phyloP scores from a whole-genome alignment of 2,329 filamentous ascomycete species.

The Colletotrichum acutatum region DNA sequence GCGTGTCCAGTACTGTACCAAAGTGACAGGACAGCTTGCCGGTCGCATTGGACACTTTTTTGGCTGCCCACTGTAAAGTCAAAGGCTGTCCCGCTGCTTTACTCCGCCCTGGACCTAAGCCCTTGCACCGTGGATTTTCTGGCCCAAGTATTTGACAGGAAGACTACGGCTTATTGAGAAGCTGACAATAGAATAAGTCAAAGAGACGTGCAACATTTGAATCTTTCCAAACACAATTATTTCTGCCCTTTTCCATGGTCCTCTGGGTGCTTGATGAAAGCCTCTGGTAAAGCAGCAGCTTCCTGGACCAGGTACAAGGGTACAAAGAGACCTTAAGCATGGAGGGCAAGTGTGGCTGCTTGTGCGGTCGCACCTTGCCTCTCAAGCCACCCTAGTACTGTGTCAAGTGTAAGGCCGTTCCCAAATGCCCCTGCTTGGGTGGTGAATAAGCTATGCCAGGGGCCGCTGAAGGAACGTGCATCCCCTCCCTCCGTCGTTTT shows the following conservation, averaged over 20 bases:
- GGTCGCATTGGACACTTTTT: conserved; percentile 31
- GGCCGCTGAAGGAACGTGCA: conserved; percentile 22
- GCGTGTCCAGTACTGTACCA: conserved; percentile 34
- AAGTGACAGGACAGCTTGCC: conserved; percentile 33
- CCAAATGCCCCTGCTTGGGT: conserved; percentile 4
- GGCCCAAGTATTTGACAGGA: background rate
- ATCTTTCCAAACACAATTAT: background rate
- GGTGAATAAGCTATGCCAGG: conserved; percentile 33
- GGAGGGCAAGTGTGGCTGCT: conserved; percentile 29
- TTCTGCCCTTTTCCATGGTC: background rate
- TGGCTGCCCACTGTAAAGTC: conserved; percentile 21
- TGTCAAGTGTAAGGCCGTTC: background rate
- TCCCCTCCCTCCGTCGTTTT: conserved; percentile 28
- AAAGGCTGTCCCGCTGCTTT: conserved; percentile 33
- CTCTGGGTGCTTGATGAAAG: background rate
- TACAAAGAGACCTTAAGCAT: conserved; percentile 10
- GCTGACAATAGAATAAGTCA: background rate
- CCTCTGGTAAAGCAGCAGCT: conserved; percentile 17
- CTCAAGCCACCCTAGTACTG: conserved; percentile 7
- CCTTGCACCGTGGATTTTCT: background rate
- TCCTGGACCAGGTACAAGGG: background rate
- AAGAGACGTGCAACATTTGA: background rate
- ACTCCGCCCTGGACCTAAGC: background rate
- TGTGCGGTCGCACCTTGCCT: background rate
- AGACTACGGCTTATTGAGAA: background rate